phyloP scores from a whole-genome alignment of 2,329 filamentous ascomycete genomes.

The Penicillium sclerotigenum region DNA sequence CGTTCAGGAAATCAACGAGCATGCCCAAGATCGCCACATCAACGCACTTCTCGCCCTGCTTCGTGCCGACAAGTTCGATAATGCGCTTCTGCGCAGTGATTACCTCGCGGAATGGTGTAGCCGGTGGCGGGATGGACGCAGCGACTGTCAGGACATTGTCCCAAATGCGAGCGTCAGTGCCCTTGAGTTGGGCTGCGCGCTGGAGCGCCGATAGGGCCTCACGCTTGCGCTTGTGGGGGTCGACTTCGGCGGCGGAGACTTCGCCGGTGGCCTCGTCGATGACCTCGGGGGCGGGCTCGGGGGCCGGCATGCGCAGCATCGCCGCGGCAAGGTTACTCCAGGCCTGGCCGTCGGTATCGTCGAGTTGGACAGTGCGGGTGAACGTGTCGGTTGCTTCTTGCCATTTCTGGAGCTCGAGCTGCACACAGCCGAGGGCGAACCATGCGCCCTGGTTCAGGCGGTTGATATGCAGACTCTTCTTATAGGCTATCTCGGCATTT shows the following conservation, averaged over 20 bases:
- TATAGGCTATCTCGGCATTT: slow-evolving; percentile 73
- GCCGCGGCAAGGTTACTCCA: slow-evolving; percentile 94
- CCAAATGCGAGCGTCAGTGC: slow-evolving; percentile 91
- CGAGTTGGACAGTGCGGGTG: slow-evolving; percentile 74
- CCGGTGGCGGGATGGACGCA: slow-evolving; percentile 69
- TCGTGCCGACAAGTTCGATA: slow-evolving; percentile 65
- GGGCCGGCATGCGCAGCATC: slow-evolving; percentile 56
- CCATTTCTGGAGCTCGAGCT: slow-evolving; percentile 73
- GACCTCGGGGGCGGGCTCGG: slow-evolving; percentile 28
- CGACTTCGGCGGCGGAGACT: slow-evolving; percentile 27
- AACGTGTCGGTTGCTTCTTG: slow-evolving; percentile 79
- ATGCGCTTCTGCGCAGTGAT: slow-evolving; percentile 71
- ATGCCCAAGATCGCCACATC: slow-evolving; percentile 70
- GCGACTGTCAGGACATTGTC: slow-evolving; percentile 91
- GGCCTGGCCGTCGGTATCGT: slow-evolving; percentile 83
- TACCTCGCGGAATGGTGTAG: slow-evolving; percentile 65
- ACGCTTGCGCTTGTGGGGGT: slow-evolving; percentile 61
- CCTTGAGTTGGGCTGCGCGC: slow-evolving; percentile 75
- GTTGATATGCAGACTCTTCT: slow-evolving; percentile 72
- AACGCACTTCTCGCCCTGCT: slow-evolving; percentile 70
- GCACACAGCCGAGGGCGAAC: slow-evolving; percentile 86
- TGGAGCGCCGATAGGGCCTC: slow-evolving; percentile 84
- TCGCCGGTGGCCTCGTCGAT: slow-evolving; percentile 28
- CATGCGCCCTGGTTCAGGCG: slow-evolving; percentile 78
- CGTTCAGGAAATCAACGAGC: slow-evolving; percentile 68